These are phyloP conservation scores for Pichia exigua DNA, from an alignment of 805 yeast genomes.

Conservation along the genomic window DNA sequence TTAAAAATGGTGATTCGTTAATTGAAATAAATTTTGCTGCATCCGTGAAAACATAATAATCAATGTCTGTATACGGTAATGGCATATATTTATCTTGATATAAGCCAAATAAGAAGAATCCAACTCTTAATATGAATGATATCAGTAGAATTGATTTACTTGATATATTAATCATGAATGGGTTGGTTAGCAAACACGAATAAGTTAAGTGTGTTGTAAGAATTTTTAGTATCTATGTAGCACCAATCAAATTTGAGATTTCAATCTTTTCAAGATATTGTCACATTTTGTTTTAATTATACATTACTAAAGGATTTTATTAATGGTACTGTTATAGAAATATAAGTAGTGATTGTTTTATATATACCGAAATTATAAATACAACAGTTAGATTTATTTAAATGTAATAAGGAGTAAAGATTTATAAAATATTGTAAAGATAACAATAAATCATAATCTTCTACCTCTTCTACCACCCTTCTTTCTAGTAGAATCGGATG, in stretches of 20 bases:
- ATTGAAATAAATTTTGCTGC: slow-evolving; percentile 66
- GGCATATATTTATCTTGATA: slow-evolving; percentile 79
- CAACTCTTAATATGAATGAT: slow-evolving; percentile 38
- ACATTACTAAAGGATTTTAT: slow-evolving; percentile 7
- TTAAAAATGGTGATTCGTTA: slow-evolving; percentile 59
- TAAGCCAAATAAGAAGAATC: slow-evolving; percentile 67
- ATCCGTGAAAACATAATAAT: slow-evolving; percentile 88
- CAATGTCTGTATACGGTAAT: slow-evolving; percentile 88
- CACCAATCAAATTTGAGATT: not conserved
- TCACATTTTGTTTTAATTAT: not conserved
- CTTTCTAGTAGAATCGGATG: slow-evolving; percentile 99
- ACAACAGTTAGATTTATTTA: not conserved
- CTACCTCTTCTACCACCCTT: slow-evolving; percentile 99
- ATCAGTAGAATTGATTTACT: slow-evolving; percentile 10
- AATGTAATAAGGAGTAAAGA: slow-evolving; percentile 4
- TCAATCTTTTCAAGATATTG: not conserved
- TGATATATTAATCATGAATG: not conserved
- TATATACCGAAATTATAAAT: slow-evolving; percentile 4
- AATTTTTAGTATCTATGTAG: no score
- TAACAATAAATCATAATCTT: slow-evolving; percentile 52
- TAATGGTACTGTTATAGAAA: slow-evolving; percentile 4
- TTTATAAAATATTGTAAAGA: slow-evolving; percentile 1
- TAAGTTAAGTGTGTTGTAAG: not conserved
- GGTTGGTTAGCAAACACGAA: not conserved
- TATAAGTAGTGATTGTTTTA: not conserved